A percentile compares a stretch with the other conserved stretches of the same genome.
Evolutionary conservation across 2,329 filamentous ascomycete species (phyloP).

Genomic region (Cordyceps militaris): DNA sequence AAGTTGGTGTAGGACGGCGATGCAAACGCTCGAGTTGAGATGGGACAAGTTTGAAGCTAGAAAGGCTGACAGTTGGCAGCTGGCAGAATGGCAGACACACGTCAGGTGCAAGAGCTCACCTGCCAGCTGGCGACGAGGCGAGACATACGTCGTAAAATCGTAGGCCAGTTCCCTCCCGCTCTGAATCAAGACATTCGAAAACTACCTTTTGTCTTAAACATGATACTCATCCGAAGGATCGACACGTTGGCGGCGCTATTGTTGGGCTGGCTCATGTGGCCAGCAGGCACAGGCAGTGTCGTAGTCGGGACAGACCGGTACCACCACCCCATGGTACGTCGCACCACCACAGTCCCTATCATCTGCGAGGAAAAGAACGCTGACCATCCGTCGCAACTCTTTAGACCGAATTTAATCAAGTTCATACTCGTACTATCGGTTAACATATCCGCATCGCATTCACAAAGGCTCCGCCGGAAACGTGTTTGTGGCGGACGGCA

Average conservation of each 20-base stretch:
- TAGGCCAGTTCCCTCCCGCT: background rate
- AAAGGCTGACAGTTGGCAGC: background rate
- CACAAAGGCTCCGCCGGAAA: background rate
- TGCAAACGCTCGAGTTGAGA: background rate
- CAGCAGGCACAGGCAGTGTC: background rate
- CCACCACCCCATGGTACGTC: background rate
- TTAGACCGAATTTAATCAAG: background rate
- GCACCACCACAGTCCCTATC: background rate
- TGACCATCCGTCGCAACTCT: background rate
- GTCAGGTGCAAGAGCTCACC: conserved; percentile 3
- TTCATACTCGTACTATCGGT: background rate
- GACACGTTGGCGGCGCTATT: conserved; percentile 1
- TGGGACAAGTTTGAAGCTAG: background rate
- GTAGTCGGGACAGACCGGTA: conserved; percentile 6
- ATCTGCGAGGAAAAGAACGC: background rate
- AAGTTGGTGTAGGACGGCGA: background rate
- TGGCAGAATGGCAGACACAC: background rate
- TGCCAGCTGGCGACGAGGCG: background rate
- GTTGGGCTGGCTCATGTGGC: background rate
- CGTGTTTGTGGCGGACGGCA: conserved; percentile 1
- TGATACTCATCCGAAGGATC: conserved; percentile 7
- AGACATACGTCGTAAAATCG: background rate
- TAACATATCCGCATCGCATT: background rate
- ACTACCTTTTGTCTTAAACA: conserved; percentile 6
- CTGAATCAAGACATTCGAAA: conserved; percentile 1